A percentile compares a stretch with the other conserved stretches of the same genome.
Conservation (phyloP, 352 stramenopile genomes). For the Blastocystis sp. region DNA sequence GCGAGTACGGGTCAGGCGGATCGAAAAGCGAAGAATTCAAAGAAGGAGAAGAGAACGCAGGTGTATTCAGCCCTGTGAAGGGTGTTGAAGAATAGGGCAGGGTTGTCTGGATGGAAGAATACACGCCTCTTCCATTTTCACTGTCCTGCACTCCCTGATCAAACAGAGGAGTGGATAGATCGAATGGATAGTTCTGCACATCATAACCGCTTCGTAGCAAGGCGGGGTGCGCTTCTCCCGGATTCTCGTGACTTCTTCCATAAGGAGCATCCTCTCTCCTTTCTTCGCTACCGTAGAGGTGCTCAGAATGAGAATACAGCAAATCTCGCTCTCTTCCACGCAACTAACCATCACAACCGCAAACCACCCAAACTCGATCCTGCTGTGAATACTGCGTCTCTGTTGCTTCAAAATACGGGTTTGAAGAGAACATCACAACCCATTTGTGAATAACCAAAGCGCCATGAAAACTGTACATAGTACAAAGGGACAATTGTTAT, state of each 20-base stretch:
- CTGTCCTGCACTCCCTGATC: background rate
- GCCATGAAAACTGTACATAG: too few relatives aligned
- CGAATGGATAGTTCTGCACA: background rate
- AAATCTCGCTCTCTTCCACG: too few relatives aligned
- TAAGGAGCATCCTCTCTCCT: background rate
- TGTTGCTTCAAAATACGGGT: too few relatives aligned
- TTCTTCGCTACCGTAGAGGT: background rate
- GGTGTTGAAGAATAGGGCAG: background rate
- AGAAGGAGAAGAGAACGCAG: background rate
- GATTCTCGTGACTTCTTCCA: background rate
- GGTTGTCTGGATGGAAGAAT: background rate
- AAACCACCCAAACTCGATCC: too few relatives aligned
- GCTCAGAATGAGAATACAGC: background rate
- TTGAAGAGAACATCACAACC: too few relatives aligned
- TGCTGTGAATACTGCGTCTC: too few relatives aligned
- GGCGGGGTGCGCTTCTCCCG: too few relatives aligned
- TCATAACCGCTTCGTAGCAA: background rate
- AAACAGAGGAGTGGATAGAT: background rate
- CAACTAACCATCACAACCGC: too few relatives aligned
- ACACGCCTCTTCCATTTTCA: background rate
- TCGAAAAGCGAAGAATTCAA: background rate
- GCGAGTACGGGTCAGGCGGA: background rate
- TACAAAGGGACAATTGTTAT: too few relatives aligned
- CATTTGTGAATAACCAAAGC: too few relatives aligned
- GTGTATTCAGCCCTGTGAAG: background rate